Evolutionary conservation across 805 yeast species (phyloP), one percentile per base, ranked within the genome.

Genomic region (Candida chauliodis): DNA sequence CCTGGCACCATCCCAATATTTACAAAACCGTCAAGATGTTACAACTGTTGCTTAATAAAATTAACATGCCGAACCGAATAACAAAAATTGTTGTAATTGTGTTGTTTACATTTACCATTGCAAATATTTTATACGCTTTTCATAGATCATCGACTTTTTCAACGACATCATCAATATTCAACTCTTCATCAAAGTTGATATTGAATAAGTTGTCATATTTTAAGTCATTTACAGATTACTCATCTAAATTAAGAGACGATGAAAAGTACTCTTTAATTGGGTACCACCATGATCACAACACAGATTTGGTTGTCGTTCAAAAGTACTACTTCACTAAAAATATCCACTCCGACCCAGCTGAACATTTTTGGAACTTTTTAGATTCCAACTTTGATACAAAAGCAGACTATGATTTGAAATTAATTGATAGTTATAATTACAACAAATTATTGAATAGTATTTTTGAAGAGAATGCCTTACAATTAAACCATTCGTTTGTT

Each of bases 351-450:
- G 43, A 31, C 19, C 37, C 45, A 11, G 31, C 43, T 16, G 41
- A 35, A 19, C 48, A 43, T 27, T 42, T 41, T 22, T 47, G 51
- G 50, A 33, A 40, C 26, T 49, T 45, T 32, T 15, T 31, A 5
- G 27, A 45, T 14, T 38, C 46, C 10, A 39, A 39, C 18, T 30
- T 41, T 16, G 35, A 31, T 16, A 36, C 24, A 8, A 28, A 37
- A 9, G 14, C 30, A 7, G 25, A 35, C 13, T 43, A 41, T 34
- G 48, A 51, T 30, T 34, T 50, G 11, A 39, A 40, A 15, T 20
- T 45, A 9, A 41, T 52, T 25, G 45, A 46, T n/a, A 51, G 54
- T 5, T 52, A 52, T 36, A 44, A 52, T 31, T 52, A 52, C 33
- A 37, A 41, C 28, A 42, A 38, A 34, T 39, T 15, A 14, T 17